These are phyloP conservation scores for Cyclanthera cordifolia DNA, from an alignment of 306 rosid genomes.

Conservation along the genomic window DNA sequence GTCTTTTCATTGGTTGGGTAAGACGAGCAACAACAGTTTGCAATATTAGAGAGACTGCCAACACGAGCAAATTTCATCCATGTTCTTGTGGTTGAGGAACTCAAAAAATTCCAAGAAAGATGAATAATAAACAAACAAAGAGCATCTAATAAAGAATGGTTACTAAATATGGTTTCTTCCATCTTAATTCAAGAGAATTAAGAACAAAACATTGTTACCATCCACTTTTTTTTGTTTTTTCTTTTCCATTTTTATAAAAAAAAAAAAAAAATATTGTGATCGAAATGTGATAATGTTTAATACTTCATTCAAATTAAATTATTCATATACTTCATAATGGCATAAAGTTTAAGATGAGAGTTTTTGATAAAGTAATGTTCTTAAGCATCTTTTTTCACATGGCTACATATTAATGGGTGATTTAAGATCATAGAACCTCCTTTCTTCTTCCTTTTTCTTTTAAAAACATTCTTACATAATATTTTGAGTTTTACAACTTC, in stretches of 20 bases:
- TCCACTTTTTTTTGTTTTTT: neutral
- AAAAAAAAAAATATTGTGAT: neutral
- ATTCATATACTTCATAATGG: neutral
- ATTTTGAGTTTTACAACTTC: no score
- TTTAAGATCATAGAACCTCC: no score
- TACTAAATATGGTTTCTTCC: conserved; percentile 3
- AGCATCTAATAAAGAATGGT: conserved; percentile 14
- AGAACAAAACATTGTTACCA: conserved; percentile 10
- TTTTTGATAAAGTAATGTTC: neutral
- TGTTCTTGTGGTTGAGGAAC: no score
- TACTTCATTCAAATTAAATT: neutral
- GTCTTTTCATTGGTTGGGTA: no score
- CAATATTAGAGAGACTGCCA: no score
- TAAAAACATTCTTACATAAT: no score
- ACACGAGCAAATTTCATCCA: no score
- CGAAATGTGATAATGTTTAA: neutral
- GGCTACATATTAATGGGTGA: no score
- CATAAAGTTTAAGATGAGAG: neutral
- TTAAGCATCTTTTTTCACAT: neutral
- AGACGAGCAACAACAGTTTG: no score
- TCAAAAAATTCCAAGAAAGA: no score
- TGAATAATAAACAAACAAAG: conserved; percentile 2
- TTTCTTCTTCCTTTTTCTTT: no score
- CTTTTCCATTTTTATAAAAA: neutral
- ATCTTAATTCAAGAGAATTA: neutral